Conservation (phyloP, 257 asterid species). For the Gentiana straminea region DNA sequence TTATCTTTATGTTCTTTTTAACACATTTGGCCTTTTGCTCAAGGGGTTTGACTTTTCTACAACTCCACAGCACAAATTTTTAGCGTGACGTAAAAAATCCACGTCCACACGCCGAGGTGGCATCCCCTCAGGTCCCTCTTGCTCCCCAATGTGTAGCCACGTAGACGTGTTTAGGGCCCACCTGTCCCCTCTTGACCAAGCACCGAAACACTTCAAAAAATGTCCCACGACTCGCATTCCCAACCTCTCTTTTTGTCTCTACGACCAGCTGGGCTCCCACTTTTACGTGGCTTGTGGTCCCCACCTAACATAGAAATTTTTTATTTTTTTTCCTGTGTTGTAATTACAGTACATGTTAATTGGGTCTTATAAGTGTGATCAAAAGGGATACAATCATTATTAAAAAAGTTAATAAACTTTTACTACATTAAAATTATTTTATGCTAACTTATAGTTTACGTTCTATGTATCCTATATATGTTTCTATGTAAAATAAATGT, state of each 20-base stretch:
- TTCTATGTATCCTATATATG: too few species aligned
- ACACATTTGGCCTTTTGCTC: too few species aligned
- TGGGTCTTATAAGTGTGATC: too few species aligned
- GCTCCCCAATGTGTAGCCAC: constrained; percentile 17
- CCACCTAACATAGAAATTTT: constrained; percentile 26
- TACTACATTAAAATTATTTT: too few species aligned
- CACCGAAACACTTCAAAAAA: constrained; percentile 16
- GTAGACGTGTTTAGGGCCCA: constrained; percentile 23
- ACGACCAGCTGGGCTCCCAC: constrained; percentile 15
- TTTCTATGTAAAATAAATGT: too few species aligned
- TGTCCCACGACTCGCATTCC: constrained; percentile 31
- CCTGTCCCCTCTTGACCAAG: constrained; percentile 18
- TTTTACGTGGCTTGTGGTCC: constrained; percentile 23
- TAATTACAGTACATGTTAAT: too few species aligned
- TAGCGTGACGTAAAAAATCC: not conserved
- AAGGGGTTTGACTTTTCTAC: too few species aligned
- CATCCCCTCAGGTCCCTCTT: constrained; percentile 24
- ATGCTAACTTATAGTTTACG: too few species aligned
- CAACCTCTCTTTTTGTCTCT: constrained; percentile 24
- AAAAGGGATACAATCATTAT: too few species aligned
- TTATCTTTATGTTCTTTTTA: too few species aligned
- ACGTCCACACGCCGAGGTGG: constrained; percentile 36
- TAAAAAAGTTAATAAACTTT: too few species aligned
- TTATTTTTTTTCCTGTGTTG: too few species aligned
- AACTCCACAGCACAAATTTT: constrained; percentile 17